Conservation (phyloP, 2,329 filamentous ascomycete species). For the Sordariomycetes sp. region DNA sequence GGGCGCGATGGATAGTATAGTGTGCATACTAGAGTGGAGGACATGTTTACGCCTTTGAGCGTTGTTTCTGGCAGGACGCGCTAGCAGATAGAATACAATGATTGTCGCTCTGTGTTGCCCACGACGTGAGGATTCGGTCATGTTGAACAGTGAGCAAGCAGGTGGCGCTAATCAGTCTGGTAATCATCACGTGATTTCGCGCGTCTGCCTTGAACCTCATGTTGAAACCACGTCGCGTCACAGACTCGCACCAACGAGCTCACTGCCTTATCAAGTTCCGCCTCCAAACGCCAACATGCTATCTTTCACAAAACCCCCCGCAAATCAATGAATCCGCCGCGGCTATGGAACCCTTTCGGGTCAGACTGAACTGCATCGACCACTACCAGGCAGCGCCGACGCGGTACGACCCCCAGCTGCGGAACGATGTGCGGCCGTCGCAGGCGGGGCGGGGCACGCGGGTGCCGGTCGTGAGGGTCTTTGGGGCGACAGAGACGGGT, state of each 20-base stretch:
- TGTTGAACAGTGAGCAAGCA: not conserved
- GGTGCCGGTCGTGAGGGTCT: slow-evolving; percentile 78
- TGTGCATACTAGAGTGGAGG: too few species aligned
- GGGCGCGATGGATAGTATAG: too few species aligned
- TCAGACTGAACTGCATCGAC: slow-evolving; percentile 92
- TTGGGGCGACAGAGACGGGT: slow-evolving; percentile 85
- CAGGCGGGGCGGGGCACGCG: slow-evolving; percentile 52
- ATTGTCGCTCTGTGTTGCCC: too few species aligned
- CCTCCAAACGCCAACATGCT: not conserved
- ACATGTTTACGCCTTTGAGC: too few species aligned
- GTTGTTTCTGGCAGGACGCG: too few species aligned
- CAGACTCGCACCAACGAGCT: not conserved
- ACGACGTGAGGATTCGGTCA: not conserved
- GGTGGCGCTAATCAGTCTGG: not conserved
- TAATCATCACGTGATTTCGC: slow-evolving; percentile 1
- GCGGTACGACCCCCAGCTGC: slow-evolving; percentile 66
- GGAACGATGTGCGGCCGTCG: slow-evolving; percentile 45
- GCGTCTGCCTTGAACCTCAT: not conserved
- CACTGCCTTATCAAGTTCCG: not conserved
- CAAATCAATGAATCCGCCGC: not conserved
- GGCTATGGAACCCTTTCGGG: slow-evolving; percentile 55
- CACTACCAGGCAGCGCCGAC: slow-evolving; percentile 77
- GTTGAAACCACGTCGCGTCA: not conserved
- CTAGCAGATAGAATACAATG: too few species aligned
- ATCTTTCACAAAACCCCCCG: not conserved